Base-by-base conservation (phyloP, 805 yeast species). In the Barnettozyma californica region DNA sequence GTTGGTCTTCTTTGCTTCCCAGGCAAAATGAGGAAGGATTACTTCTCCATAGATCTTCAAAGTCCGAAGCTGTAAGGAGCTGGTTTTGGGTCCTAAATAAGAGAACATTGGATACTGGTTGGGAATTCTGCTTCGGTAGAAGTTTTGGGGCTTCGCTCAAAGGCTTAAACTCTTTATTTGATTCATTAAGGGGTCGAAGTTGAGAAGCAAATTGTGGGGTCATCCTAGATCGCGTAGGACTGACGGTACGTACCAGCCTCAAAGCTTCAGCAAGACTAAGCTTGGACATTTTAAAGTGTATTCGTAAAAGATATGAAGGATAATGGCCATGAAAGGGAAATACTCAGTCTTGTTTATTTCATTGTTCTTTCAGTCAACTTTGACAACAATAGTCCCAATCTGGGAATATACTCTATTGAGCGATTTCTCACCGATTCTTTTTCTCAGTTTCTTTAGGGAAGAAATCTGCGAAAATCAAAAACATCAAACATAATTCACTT, bases 21-120 rank as follows among this genome's bases (percentile, higher is more conserved):
- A 40, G 54, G 27, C 67, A 69, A 48, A 68, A 60, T 10, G 54
- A 49, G 10, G 64, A 59, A 0, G 21, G 14, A 9, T 36, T 21
- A 5, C 20, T 23, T 11, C 77, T 76, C 45, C 62, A 70, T 11
- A 74, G 41, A 33, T 68, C 65, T 39, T 50, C 46, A 47, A 77
- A 71, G 55, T 78, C 83, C 1, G 66, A 53, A 5, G 60, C 56
- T 9, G 62, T 59, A 1, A 76, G 59, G 25, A 64, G 64, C 10
- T 76, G 69, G 53, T 69, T 68, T 16, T 64, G 61, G 41, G 75
- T 66, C n/a, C 55, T 54, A 48, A 73, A 69, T 43, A 57, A 57
- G 37, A 78, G 63, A 4, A 78, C 59, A 49, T 68, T 69, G 26
- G 68, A 64, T 19, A 47, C 23, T 1, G 31, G 27, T 10, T 40